Evolutionary conservation across 805 yeast species (phyloP).

Genomic region (Starmerella asiatica): DNA sequence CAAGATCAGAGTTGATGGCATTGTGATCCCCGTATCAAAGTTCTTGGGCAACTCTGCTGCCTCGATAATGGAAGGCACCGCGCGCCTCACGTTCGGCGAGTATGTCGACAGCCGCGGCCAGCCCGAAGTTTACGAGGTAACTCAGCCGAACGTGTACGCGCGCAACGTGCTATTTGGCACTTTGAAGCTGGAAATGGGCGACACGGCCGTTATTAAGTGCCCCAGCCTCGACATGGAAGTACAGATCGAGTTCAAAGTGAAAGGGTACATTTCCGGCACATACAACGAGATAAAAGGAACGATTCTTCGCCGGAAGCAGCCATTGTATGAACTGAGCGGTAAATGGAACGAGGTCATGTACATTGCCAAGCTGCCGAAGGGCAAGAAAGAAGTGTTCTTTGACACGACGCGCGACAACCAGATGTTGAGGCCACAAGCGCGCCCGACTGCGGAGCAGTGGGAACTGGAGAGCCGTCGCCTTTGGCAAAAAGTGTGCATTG

Average conservation of each 20-base stretch:
- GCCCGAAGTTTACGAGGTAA: slow-evolving; percentile 60
- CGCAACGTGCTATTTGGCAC: slow-evolving; percentile 87
- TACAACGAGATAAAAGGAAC: slow-evolving; percentile 79
- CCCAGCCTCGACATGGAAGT: slow-evolving; percentile 45
- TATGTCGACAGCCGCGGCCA: slow-evolving; percentile 32
- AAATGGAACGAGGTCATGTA: slow-evolving; percentile 87
- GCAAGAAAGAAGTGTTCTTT: slow-evolving; percentile 37
- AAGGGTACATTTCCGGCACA: slow-evolving; percentile 85
- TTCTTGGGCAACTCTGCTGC: slow-evolving; percentile 95
- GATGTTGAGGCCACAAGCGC: slow-evolving; percentile 46
- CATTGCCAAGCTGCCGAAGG: slow-evolving; percentile 41
- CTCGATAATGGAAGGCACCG: slow-evolving; percentile 89
- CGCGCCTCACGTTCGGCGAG: slow-evolving; percentile 44
- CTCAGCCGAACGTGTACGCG: slow-evolving; percentile 95
- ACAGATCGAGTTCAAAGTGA: slow-evolving; percentile 85
- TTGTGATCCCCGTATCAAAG: slow-evolving; percentile 70
- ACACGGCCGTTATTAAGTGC: slow-evolving; percentile 68
- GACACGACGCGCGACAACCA: slow-evolving; percentile 38
- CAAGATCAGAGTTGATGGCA: slow-evolving; percentile 77
- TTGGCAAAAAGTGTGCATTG: slow-evolving; percentile 74
- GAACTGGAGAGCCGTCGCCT: slow-evolving; percentile 65
- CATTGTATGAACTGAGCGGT: slow-evolving; percentile 57
- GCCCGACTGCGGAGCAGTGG: slow-evolving; percentile 70
- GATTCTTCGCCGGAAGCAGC: slow-evolving; percentile 45
- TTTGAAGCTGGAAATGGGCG: slow-evolving; percentile 83